Percentiles rank a stretch among this genome's conserved stretches.
phyloP scores from a whole-genome alignment of 2,329 filamentous ascomycete genomes.

The Teratosphaeria gauchensis region DNA sequence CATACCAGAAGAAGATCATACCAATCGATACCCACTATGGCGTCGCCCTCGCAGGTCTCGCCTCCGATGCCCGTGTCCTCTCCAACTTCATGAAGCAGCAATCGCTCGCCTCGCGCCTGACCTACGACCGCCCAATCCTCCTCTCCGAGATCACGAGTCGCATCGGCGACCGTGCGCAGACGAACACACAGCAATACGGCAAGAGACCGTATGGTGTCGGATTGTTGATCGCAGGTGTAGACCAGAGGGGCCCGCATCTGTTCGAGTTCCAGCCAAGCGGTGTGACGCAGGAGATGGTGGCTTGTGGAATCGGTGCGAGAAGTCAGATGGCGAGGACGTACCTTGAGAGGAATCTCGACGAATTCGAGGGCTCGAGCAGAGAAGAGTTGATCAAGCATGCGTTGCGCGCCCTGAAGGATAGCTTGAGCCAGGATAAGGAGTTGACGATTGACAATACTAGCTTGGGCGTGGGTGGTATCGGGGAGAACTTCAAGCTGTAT shows the following conservation, averaged over 20 bases:
- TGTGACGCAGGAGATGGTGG: slow-evolving; percentile 93
- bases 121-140: slow-evolving; percentile 88
- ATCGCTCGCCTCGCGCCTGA: slow-evolving; percentile 88
- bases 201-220: slow-evolving; percentile 94
- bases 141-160: slow-evolving; percentile 80
- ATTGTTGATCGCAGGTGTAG: slow-evolving; percentile 82
- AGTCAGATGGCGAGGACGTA: slow-evolving; percentile 98
- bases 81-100: slow-evolving; percentile 99
- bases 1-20: slow-evolving; percentile 99
- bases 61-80: slow-evolving; percentile 94
- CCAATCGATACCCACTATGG: slow-evolving; percentile 91
- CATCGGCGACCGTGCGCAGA: slow-evolving; percentile 93
- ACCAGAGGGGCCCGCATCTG: slow-evolving; percentile 86
- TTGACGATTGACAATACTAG: slow-evolving; percentile 95
- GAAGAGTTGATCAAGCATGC: slow-evolving; percentile 90
- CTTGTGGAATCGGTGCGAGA: slow-evolving; percentile 89
- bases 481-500: slow-evolving; percentile 82
- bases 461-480: slow-evolving; percentile 75
- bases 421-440: slow-evolving; percentile 92
- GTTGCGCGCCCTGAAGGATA: slow-evolving; percentile 85
- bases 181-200: slow-evolving; percentile 96
- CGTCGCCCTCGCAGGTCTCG: slow-evolving; percentile 90
- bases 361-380: slow-evolving; percentile 64
- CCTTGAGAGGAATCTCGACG: slow-evolving; percentile 80
- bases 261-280: slow-evolving; percentile 97